A percentile compares a stretch with the other conserved stretches of the same genome.
Conservation (phyloP, 1,284 basidiomycete genomes). For the Pascua sp. region DNA sequence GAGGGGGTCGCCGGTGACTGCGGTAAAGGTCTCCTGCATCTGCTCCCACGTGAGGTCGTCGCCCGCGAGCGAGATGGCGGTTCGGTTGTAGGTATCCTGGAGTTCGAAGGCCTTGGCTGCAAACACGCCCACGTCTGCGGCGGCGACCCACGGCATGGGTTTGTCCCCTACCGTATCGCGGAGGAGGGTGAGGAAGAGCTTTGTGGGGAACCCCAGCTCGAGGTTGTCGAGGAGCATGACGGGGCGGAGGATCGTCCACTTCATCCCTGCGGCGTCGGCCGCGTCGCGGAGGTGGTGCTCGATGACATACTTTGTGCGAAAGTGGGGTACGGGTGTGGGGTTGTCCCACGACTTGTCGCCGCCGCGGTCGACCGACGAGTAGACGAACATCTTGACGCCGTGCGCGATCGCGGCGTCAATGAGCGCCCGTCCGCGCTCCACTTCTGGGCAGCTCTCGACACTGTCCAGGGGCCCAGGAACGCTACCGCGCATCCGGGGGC, state of each 20-base stretch:
- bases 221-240: constrained; percentile 20
- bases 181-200: constrained; percentile 18
- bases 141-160: constrained; percentile 23
- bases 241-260: constrained; percentile 15
- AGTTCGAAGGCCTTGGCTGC: constrained; percentile 21
- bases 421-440: constrained; percentile 27
- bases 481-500: not conserved
- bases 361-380: constrained; percentile 38
- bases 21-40: constrained; percentile 14
- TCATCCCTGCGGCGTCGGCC: constrained; percentile 1
- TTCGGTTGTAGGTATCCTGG: constrained; percentile 5
- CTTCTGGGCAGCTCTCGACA: constrained; percentile 6
- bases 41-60: constrained; percentile 22
- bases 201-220: constrained; percentile 14
- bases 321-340: constrained; percentile 17
- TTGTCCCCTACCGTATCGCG: constrained; percentile 19
- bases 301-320: constrained; percentile 15
- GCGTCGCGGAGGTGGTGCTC: constrained; percentile 14
- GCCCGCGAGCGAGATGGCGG: constrained; percentile 23
- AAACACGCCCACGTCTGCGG: constrained; percentile 24
- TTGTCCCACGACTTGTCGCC: constrained; percentile 17
- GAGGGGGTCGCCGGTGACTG: constrained; percentile 15
- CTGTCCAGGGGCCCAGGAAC: not conserved
- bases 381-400: constrained; percentile 51
- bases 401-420: constrained; percentile 47